Base-by-base conservation (phyloP, 345 rosid species). In the Bruguiera sexangula region DNA sequence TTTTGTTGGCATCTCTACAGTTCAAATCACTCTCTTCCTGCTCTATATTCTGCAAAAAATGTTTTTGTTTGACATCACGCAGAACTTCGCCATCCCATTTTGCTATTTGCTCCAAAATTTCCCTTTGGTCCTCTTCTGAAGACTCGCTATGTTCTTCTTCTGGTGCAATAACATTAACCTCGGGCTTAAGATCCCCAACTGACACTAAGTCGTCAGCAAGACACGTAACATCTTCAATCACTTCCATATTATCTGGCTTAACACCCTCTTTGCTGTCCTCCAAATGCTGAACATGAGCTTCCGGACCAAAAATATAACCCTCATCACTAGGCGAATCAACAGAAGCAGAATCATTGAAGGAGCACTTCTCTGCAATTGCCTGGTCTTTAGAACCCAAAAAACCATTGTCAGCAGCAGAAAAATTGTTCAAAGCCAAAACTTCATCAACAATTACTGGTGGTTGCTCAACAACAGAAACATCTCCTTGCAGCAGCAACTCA, bases 41-140 rank as follows among this genome's bases (percentile, higher is more conserved):
- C 31, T 27, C 65, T 65, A 36, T 30, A 72, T 61, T 58, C 69
- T 19, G 69, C 46, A 63, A 63, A 37, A 7, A 55, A n/a, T 34
- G 63, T 52, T 52, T 70, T 78, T 60, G 73, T 65, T 69, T 82
- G 8, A 66, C 57, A 70, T 55, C 21, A 56, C 67, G 59, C 65
- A 65, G 19, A 43, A 65, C 39, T 61, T 70, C 70, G 39, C 64
- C 79, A 15, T 70, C 78, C 71, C 63, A 26, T 54, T 51, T 26
- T 21, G 55, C 39, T 27, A 10, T 21, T 37, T 62, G 67, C 66
- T 61, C 60, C 13, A 43, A 68, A 63, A 13, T 43, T 5, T 65
- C 67, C 63, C 65, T 71, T 60, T 72, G 66, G 37, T 63, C 52
- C 54, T 65, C 80, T 31, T 63, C 70, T 54, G 53, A 34, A 65